A percentile compares a stretch with the other conserved stretches of the same genome.
Evolutionary conservation across 2,329 filamentous ascomycete species (phyloP).

Genomic region (Pseudocercospora macadamiae): DNA sequence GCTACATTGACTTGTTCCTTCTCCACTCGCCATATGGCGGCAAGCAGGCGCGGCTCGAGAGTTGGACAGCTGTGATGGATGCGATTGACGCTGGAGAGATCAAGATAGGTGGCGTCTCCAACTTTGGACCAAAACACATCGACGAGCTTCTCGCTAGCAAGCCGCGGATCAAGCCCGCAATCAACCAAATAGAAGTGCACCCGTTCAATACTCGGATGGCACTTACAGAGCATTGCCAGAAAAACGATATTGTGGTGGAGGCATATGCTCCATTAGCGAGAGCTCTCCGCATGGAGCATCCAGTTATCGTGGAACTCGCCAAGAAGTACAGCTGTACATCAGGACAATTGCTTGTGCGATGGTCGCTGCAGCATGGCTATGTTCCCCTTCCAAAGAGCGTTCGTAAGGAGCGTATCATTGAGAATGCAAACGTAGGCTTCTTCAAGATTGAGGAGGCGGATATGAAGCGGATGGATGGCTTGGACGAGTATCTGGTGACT

Average conservation of each 20-base stretch:
- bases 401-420: conserved; percentile 62
- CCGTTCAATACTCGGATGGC: conserved; percentile 75
- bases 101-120: conserved; percentile 73
- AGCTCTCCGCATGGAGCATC: conserved; percentile 70
- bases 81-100: conserved; percentile 73
- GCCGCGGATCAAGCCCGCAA: conserved; percentile 65
- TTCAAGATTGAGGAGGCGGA: conserved; percentile 67
- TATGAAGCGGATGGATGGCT: conserved; percentile 62
- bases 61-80: conserved; percentile 77
- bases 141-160: conserved; percentile 68
- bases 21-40: conserved; percentile 80
- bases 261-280: conserved; percentile 79
- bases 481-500: conserved; percentile 75
- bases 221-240: conserved; percentile 68
- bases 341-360: conserved; percentile 75
- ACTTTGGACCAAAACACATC: conserved; percentile 75
- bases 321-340: conserved; percentile 71
- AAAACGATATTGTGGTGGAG: conserved; percentile 70
- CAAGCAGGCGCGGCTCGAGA: conserved; percentile 66
- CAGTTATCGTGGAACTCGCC: conserved; percentile 63
- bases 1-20: conserved; percentile 78
- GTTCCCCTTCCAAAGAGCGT: conserved; percentile 75
- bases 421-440: conserved; percentile 64
- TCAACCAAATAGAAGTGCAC: conserved; percentile 83
- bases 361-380: conserved; percentile 75